Evolutionary conservation across 164 flowering plant genomes (phyloP).

Genomic region (Taxillus chinensis): DNA sequence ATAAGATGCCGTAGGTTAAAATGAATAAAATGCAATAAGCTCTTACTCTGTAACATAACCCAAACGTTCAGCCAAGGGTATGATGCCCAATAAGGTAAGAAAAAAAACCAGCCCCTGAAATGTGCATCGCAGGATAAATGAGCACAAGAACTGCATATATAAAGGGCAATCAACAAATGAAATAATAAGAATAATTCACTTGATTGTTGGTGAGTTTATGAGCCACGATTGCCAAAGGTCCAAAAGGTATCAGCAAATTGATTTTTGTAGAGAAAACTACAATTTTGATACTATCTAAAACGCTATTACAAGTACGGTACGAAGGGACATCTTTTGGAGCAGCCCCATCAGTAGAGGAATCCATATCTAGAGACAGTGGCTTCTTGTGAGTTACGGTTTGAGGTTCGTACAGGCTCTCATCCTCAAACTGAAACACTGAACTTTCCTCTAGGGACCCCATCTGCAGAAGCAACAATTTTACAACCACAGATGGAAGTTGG

Average conservation of each 20-base stretch:
- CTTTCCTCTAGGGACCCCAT: slow-evolving; percentile 13
- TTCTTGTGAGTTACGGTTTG: slow-evolving; percentile 1
- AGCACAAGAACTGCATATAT: too few relatives aligned
- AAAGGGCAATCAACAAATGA: too few relatives aligned
- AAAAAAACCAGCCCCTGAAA: too few relatives aligned
- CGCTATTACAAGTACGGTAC: not conserved
- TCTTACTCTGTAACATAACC: too few relatives aligned
- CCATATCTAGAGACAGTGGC: slow-evolving; percentile 6
- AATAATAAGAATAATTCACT: slow-evolving; percentile 7
- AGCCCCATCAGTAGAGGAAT: not conserved
- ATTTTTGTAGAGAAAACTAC: slow-evolving; percentile 16
- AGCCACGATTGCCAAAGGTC: slow-evolving; percentile 15
- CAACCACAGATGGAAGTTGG: too few relatives aligned
- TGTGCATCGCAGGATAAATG: too few relatives aligned
- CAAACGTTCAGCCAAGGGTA: too few relatives aligned
- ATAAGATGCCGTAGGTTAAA: too few relatives aligned
- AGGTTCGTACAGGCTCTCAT: slow-evolving; percentile 9
- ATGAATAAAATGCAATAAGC: too few relatives aligned
- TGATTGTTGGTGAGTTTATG: slow-evolving; percentile 5
- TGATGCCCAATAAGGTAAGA: too few relatives aligned
- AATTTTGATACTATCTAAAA: slow-evolving; percentile 9
- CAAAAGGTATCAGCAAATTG: slow-evolving; percentile 17
- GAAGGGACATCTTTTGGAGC: not conserved
- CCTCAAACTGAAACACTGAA: slow-evolving; percentile 14
- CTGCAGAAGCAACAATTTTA: slow-evolving; percentile 5